phyloP scores from a whole-genome alignment of 2,329 filamentous ascomycete genomes.

The Colletotrichum musicola region DNA sequence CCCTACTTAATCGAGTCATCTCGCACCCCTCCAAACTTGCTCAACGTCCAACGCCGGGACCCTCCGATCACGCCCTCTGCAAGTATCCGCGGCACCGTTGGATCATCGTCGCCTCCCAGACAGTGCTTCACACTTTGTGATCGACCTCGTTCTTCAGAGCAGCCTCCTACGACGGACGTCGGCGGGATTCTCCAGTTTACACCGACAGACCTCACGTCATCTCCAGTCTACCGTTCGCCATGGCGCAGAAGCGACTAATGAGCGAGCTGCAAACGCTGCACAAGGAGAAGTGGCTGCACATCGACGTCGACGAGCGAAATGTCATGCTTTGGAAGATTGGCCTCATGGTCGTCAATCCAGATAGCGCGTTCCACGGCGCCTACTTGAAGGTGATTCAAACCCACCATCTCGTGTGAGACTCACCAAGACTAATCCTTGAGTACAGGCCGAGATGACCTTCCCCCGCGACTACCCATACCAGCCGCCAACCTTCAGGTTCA shows the following conservation, averaged over 20 bases:
- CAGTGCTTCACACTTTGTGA: not conserved
- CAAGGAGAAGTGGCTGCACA: constrained; percentile 94
- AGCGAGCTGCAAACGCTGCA: constrained; percentile 84
- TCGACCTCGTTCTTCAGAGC: not conserved
- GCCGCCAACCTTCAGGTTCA: constrained; percentile 90
- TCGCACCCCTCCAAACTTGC: constrained; percentile 26
- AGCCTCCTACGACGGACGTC: not conserved
- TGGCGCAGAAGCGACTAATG: constrained; percentile 83
- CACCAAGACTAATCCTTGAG: not conserved
- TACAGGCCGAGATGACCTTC: constrained; percentile 85
- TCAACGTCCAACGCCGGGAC: constrained; percentile 8
- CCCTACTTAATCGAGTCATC: constrained; percentile 31
- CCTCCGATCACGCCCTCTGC: constrained; percentile 24
- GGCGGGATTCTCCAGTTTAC: not conserved
- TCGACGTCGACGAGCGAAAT: constrained; percentile 87
- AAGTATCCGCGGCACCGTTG: constrained; percentile 1
- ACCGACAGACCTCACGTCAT: constrained; percentile 1
- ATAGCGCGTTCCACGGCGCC: constrained; percentile 91
- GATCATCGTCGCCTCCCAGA: not conserved
- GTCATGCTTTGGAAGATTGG: constrained; percentile 90
- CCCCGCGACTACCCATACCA: constrained; percentile 89
- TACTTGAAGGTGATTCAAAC: constrained; percentile 77
- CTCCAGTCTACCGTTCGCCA: constrained; percentile 42
- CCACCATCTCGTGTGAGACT: not conserved
- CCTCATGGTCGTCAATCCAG: constrained; percentile 91